Percentiles rank a stretch among this genome's conserved stretches.
These are phyloP conservation scores for Fusarium sacchari DNA, from an alignment of 2,329 filamentous ascomycete species.

Conservation along the genomic window DNA sequence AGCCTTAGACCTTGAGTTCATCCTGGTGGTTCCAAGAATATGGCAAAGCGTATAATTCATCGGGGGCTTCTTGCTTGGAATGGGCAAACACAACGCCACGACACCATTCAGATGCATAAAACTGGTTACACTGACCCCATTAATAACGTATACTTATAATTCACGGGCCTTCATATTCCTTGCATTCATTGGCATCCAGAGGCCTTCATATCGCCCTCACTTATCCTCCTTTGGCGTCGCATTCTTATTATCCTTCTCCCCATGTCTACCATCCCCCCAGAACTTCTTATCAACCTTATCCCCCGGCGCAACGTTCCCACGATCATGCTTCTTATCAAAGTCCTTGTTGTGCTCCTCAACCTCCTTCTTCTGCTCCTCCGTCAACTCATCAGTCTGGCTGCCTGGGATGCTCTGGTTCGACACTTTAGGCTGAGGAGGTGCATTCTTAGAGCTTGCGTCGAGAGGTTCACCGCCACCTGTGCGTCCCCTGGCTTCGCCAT, in stretches of 20 bases:
- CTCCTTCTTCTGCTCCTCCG: constrained; percentile 63
- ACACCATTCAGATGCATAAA: too few species aligned
- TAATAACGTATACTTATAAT: accelerated
- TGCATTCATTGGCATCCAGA: not conserved
- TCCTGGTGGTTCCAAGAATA: accelerated
- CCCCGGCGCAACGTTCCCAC: constrained; percentile 50
- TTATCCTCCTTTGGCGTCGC: not conserved
- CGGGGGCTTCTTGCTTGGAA: accelerated
- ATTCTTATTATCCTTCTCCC: not conserved
- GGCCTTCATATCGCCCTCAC: not conserved
- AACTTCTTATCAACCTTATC: constrained; percentile 67
- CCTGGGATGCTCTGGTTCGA: constrained; percentile 58
- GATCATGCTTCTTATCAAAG: constrained; percentile 65
- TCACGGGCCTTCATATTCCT: accelerated
- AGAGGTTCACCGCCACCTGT: constrained; percentile 54
- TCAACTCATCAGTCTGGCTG: constrained; percentile 48
- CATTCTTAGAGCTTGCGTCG: constrained; percentile 45
- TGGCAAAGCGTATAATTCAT: accelerated
- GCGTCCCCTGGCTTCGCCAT: constrained; percentile 46
- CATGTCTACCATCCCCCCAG: constrained; percentile 51
- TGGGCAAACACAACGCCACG: not conserved
- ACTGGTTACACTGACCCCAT: accelerated
- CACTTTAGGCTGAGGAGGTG: constrained; percentile 62
- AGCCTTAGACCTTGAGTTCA: accelerated
- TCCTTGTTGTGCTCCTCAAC: constrained; percentile 68